Percentiles rank a stretch among this genome's conserved stretches.
These are phyloP conservation scores for Sarocladium oryzae DNA, from an alignment of 2,329 filamentous ascomycete species.

Conservation along the genomic window DNA sequence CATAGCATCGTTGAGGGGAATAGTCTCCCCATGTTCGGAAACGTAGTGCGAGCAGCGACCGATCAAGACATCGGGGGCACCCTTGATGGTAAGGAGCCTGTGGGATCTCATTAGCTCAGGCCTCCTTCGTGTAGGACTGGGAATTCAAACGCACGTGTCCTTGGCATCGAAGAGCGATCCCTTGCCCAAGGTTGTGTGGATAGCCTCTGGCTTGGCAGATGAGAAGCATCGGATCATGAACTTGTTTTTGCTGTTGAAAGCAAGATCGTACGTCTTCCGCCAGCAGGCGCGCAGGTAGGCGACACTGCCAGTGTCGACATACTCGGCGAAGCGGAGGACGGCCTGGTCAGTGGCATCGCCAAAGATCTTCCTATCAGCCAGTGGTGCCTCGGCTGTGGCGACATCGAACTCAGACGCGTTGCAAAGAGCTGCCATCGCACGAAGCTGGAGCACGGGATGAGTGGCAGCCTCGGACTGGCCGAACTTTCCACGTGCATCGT, in stretches of 20 bases:
- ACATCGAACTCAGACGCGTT: slow-evolving; percentile 72
- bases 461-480: slow-evolving; percentile 21
- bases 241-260: slow-evolving; percentile 81
- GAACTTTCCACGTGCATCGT: slow-evolving; percentile 41
- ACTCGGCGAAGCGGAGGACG: slow-evolving; percentile 64
- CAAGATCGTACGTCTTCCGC: slow-evolving; percentile 60
- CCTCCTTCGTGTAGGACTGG: not conserved
- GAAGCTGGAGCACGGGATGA: slow-evolving; percentile 50
- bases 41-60: slow-evolving; percentile 54
- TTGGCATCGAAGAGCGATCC: slow-evolving; percentile 26
- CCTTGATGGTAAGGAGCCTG: slow-evolving; percentile 67
- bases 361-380: slow-evolving; percentile 58
- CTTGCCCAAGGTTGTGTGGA: slow-evolving; percentile 30
- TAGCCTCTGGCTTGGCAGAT: slow-evolving; percentile 27
- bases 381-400: slow-evolving; percentile 44
- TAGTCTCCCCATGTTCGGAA: slow-evolving; percentile 45
- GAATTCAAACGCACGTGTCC: slow-evolving; percentile 32
- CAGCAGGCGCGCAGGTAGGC: slow-evolving; percentile 54
- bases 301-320: slow-evolving; percentile 46
- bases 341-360: slow-evolving; percentile 74
- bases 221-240: slow-evolving; percentile 65
- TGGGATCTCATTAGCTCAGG: not conserved
- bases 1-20: slow-evolving; percentile 40
- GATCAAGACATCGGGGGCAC: slow-evolving; percentile 69
- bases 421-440: slow-evolving; percentile 58